These are phyloP conservation scores for Rasamsonia emersonii DNA, from an alignment of 2,329 filamentous ascomycete genomes.

Conservation along the genomic window DNA sequence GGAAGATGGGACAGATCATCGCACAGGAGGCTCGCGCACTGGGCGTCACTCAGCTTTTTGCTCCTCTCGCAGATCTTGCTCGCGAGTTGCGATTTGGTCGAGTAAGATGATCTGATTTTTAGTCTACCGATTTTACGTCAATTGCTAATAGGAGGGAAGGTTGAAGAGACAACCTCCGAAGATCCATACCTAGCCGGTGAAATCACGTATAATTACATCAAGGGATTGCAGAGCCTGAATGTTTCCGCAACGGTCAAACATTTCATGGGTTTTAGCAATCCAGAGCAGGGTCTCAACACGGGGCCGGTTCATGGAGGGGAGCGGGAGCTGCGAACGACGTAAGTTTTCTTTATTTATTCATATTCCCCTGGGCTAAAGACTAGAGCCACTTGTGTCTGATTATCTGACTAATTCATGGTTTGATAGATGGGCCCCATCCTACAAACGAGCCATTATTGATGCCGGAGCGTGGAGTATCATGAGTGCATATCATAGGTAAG, in stretches of 20 bases:
- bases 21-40: constrained; percentile 57
- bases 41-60: constrained; percentile 66
- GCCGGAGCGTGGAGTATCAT: constrained; percentile 60
- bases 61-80: constrained; percentile 61
- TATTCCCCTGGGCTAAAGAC: too few relatives aligned
- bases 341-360: constrained; percentile 31
- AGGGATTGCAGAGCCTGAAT: constrained; percentile 54
- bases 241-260: constrained; percentile 69
- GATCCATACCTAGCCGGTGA: constrained; percentile 61
- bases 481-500: constrained; percentile 59
- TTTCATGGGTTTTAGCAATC: constrained; percentile 59
- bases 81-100: constrained; percentile 63
- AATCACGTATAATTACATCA: constrained; percentile 53
- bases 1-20: constrained; percentile 59
- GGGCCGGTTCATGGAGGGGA: constrained; percentile 51
- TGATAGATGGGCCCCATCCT: constrained; percentile 43
- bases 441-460: constrained; percentile 64
- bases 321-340: constrained; percentile 47
- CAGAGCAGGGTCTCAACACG: constrained; percentile 65
- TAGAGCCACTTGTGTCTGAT: too few relatives aligned
- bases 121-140: neutral
- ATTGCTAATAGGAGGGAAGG: constrained; percentile 12
- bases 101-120: constrained; percentile 28
- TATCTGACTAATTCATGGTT: constrained; percentile 16
- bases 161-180: constrained; percentile 66